A percentile compares a stretch with the other conserved stretches of the same genome.
phyloP scores from a whole-genome alignment of 441 rosid species.

The Populus hybrid region DNA sequence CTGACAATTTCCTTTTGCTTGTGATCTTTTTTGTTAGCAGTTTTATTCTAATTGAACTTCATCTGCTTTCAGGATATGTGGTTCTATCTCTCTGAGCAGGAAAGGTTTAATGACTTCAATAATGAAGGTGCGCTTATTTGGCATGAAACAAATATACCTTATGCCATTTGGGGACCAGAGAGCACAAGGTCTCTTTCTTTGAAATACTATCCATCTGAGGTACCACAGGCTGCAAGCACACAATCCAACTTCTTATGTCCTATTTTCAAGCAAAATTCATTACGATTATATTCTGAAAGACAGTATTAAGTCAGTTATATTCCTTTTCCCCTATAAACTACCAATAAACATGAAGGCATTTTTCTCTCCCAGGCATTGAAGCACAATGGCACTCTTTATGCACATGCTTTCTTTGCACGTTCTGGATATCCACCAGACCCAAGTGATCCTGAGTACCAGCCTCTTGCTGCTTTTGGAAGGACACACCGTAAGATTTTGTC shows the following conservation, averaged over 20 bases:
- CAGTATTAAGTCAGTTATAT: background rate
- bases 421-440: conserved; percentile 90
- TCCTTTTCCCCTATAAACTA: background rate
- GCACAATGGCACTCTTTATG: conserved; percentile 79
- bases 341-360: background rate
- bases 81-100: conserved; percentile 75
- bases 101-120: conserved; percentile 65
- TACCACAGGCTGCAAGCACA: conserved; percentile 17
- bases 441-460: conserved; percentile 81
- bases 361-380: conserved; percentile 56
- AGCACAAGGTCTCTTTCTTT: conserved; percentile 63
- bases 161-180: conserved; percentile 83
- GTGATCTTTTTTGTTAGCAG: background rate
- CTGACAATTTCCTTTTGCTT: background rate
- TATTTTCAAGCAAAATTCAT: background rate
- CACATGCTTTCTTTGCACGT: conserved; percentile 83
- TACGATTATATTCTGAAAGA: background rate
- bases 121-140: conserved; percentile 73
- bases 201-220: conserved; percentile 78
- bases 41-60: conserved; percentile 3
- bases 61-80: conserved; percentile 79
- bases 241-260: background rate
- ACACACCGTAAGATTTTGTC: conserved; percentile 49
- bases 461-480: conserved; percentile 62
- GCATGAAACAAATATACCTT: conserved; percentile 94